Conservation (phyloP, 2,329 filamentous ascomycete genomes). For the Bisporella sp. region DNA sequence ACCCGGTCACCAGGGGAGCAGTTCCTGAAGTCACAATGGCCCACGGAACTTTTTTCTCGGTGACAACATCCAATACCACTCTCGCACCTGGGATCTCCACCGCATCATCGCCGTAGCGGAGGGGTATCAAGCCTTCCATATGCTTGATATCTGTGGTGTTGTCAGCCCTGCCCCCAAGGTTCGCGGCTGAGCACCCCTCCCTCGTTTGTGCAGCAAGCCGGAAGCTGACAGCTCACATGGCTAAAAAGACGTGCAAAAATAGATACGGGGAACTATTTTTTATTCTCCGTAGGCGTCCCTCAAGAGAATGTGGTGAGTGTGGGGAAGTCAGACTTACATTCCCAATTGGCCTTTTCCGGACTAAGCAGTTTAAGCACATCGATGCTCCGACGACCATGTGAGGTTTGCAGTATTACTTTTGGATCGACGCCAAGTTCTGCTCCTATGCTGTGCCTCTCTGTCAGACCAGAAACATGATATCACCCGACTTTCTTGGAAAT, state of each 20-base stretch:
- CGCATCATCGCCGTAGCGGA: conserved; percentile 69
- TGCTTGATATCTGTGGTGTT: conserved; percentile 60
- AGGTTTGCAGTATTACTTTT: conserved; percentile 79
- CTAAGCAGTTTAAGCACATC: conserved; percentile 75
- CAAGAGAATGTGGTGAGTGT: neutral
- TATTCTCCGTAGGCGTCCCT: no score
- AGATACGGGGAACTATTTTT: no score
- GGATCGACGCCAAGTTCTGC: conserved; percentile 78
- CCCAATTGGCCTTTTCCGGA: conserved; percentile 83
- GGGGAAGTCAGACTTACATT: conserved; percentile 56
- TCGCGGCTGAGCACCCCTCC: no score
- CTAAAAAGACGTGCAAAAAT: no score
- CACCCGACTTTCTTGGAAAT: neutral
- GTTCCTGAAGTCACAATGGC: conserved; percentile 80
- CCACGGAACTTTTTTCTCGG: conserved; percentile 53
- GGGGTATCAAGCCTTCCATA: conserved; percentile 72
- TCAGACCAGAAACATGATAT: neutral
- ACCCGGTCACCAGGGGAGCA: conserved; percentile 59
- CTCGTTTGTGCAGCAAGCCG: no score
- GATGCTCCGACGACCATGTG: conserved; percentile 84
- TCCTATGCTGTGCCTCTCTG: conserved; percentile 51
- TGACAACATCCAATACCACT: conserved; percentile 59
- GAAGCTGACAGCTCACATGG: no score
- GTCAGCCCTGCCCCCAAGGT: no score
- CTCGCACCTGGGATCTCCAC: conserved; percentile 81